Percentiles rank a stretch among this genome's conserved stretches.
These are phyloP conservation scores for Aureobasidium sp. DNA, from an alignment of 2,329 filamentous ascomycete genomes.

Conservation along the genomic window DNA sequence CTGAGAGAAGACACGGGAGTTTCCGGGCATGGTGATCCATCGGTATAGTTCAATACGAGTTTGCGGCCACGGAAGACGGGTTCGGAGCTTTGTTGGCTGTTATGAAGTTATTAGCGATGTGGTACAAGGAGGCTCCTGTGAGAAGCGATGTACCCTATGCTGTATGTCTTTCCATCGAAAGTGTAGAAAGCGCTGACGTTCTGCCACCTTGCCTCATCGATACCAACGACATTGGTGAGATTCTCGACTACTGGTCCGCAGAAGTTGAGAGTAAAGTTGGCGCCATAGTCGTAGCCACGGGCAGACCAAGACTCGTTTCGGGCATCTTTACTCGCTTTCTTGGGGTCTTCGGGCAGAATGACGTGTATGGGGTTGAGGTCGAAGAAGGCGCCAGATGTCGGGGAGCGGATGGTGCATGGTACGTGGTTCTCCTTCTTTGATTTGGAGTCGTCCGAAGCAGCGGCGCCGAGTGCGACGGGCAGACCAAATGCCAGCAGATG, in stretches of 20 bases:
- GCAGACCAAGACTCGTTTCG: constrained; percentile 57
- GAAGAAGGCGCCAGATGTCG: constrained; percentile 55
- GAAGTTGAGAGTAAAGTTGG: constrained; percentile 79
- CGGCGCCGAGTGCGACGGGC: constrained; percentile 31
- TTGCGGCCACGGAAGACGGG: constrained; percentile 59
- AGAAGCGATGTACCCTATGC: constrained; percentile 56
- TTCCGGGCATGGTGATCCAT: constrained; percentile 41
- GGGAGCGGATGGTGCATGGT: constrained; percentile 56
- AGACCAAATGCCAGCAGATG: constrained; percentile 29
- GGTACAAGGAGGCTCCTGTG: too few species aligned
- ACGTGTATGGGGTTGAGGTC: constrained; percentile 54
- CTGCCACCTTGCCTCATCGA: constrained; percentile 55
- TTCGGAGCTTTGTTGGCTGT: constrained; percentile 48
- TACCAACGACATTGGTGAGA: constrained; percentile 42
- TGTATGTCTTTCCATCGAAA: constrained; percentile 58
- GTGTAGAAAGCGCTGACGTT: constrained; percentile 77
- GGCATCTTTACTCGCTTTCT: constrained; percentile 43
- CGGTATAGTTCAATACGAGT: constrained; percentile 46
- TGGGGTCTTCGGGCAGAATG: constrained; percentile 36
- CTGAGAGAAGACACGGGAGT: constrained; percentile 19
- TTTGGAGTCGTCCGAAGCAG: constrained; percentile 27
- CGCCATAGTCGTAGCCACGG: constrained; percentile 67
- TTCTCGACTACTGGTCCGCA: constrained; percentile 67
- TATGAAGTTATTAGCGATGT: background rate
- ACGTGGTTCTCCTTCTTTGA: constrained; percentile 34